Base-by-base conservation (phyloP, 352 stramenopile genomes). In the Phytopythium cucurbitacearum region DNA sequence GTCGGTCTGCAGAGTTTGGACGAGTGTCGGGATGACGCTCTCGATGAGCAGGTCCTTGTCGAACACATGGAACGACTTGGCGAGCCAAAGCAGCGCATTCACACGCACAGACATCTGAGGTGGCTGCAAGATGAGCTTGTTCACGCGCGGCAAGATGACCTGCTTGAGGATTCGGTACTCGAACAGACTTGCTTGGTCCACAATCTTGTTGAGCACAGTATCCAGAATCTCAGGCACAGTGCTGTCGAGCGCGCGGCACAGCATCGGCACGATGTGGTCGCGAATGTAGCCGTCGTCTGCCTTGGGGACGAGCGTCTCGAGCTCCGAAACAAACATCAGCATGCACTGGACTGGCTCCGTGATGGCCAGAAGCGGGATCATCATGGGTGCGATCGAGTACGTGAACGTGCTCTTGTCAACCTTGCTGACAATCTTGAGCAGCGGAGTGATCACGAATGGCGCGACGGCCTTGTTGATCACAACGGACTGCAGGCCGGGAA, bases 91-190 rank as follows among this genome's bases (percentile, higher is more conserved):
- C 53, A 95, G 56, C 32, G 85, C 82, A 53, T 95, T 95, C 59
- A 95, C 86, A 36, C 85, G 73, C 52, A 95, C 85, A 0, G 82
- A 91, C 51, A 85, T 78, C 63, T 93, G 82, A 33, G 85, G 82
- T 41, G 85, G 82, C 43, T 80, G 67, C 15, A 95, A 51, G 53
- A 95, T 95, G n/a, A 95, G 67, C 46, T 91, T 90, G 65, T 91
- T 92, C 40, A 95, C 85, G 7, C 85, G 80, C 35, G 85, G 85
- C 15, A 93, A 59, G 48, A 95, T 95, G 34, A 91, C 76, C 39
- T 91, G 79, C 68, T 95, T 95, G 38, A 95, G 65, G 56, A 95
- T 91, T 21, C 82, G 82, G 64, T 95, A 95, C 56, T 95, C 85
- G 40, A 95, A 95, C 21, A 95, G 58, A 60, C 79, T 92, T 35